Evolutionary conservation across 1,284 basidiomycete genomes (phyloP), one percentile per base, ranked within the genome.

Genomic region (Chiua sp.): DNA sequence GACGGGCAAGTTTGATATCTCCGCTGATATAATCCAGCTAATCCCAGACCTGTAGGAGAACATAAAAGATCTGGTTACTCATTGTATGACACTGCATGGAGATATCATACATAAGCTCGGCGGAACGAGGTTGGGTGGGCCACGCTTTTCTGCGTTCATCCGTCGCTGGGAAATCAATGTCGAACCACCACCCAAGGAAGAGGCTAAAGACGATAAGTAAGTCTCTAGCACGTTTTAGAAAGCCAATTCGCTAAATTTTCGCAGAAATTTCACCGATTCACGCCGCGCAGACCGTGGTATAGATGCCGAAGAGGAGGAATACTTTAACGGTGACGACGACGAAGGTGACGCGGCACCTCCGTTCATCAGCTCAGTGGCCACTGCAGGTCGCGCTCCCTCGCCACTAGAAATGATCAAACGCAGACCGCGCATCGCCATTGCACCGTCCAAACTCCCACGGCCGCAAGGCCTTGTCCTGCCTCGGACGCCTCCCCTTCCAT

Each of bases 141-240:
- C 84, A 57, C 83, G 89, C 50, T 94, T 96, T 74, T 80, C 85
- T 49, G 80, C 86, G 44, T 85, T 98, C 66, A 85, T 93, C 53
- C 78, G 83, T 46, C 87, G 92, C 57, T 96, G 90, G 86, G 96
- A 98, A 75, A 94, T 96, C 80, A 97, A 96, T 76, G 89, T 90
- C 63, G 94, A 96, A 63, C 93, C 92, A 26, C 85, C 86, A 61
- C 91, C 90, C 49, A 76, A 78, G 48, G 80, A 83, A 56, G 82
- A 83, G 55, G 72, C 79, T 53, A 84, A 82, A 67, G 65, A 53
- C 23, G 64, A 66, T 48, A 68, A 39, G 70, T 75, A 67, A 62
- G 71, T 64, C 44, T 2, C 37, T 42, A 47, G 11, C 23, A 16
- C 15, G 13, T 16, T 22, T 42, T 13, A 26, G 28, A 48, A n/a